Percentiles rank a stretch among this genome's conserved stretches.
Conservation (phyloP, 805 yeast genomes). For the Nakazawaea wyomingensis region DNA sequence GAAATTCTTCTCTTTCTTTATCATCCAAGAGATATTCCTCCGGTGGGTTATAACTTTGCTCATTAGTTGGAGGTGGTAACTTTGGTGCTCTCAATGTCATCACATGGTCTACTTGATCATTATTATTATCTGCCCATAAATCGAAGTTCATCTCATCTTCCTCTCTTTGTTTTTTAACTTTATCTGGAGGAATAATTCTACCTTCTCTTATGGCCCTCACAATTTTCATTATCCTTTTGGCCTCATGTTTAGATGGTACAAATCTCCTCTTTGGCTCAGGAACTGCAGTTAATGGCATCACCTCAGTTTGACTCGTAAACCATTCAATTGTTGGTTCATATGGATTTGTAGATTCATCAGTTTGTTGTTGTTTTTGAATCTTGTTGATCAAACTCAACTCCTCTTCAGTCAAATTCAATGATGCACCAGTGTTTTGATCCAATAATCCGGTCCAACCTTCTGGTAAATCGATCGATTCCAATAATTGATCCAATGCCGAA, state of each 20-base stretch:
- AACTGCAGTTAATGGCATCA: slow-evolving; percentile 86
- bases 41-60: slow-evolving; percentile 96
- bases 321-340: slow-evolving; percentile 94
- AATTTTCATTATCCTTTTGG: slow-evolving; percentile 91
- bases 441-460: slow-evolving; percentile 98
- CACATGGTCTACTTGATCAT: slow-evolving; percentile 61
- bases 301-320: slow-evolving; percentile 81
- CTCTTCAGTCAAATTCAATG: slow-evolving; percentile 77
- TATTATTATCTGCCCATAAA: slow-evolving; percentile 68
- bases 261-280: slow-evolving; percentile 98
- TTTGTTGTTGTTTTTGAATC: slow-evolving; percentile 78
- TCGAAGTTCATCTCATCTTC: slow-evolving; percentile 57
- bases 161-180: slow-evolving; percentile 45
- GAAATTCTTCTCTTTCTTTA: slow-evolving; percentile 73
- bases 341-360: slow-evolving; percentile 77
- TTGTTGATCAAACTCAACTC: slow-evolving; percentile 85
- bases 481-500: slow-evolving; percentile 82
- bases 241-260: slow-evolving; percentile 95
- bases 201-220: slow-evolving; percentile 97
- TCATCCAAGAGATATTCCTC: slow-evolving; percentile 82
- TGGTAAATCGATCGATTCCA: slow-evolving; percentile 90
- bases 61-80: slow-evolving; percentile 92
- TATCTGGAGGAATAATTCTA: slow-evolving; percentile 73
- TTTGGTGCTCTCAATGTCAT: slow-evolving; percentile 96
- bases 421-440: slow-evolving; percentile 82